These are phyloP conservation scores for Clavispora phyllophila DNA, from an alignment of 805 yeast species.

Conservation along the genomic window DNA sequence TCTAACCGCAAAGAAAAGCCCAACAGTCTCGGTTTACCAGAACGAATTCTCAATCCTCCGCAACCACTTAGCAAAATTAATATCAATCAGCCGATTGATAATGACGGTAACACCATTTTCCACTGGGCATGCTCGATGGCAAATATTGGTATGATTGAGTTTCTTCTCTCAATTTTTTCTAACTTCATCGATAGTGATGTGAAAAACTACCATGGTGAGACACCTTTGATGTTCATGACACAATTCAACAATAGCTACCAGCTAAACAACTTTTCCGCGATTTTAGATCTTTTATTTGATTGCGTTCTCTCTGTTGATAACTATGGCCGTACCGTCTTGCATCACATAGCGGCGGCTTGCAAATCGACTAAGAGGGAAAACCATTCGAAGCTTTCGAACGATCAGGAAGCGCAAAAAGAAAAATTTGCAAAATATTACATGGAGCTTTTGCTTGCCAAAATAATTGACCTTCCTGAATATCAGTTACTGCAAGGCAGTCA, in stretches of 20 bases:
- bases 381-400: slow-evolving; percentile 1
- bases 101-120: slow-evolving; percentile 85
- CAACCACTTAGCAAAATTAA: slow-evolving; percentile 48
- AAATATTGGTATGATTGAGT: slow-evolving; percentile 60
- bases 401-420: slow-evolving; percentile 20
- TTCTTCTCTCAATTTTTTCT: slow-evolving; percentile 55
- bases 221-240: slow-evolving; percentile 56
- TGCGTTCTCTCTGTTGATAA: slow-evolving; percentile 34
- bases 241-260: slow-evolving; percentile 37
- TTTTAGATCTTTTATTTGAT: slow-evolving; percentile 32
- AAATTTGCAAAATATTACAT: slow-evolving; percentile 35
- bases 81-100: slow-evolving; percentile 86
- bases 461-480: slow-evolving; percentile 26
- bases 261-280: slow-evolving; percentile 31
- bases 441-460: slow-evolving; percentile 31
- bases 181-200: slow-evolving; percentile 64
- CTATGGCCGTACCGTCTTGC: slow-evolving; percentile 37
- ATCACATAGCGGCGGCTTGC: slow-evolving; percentile 34
- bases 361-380: slow-evolving; percentile 8
- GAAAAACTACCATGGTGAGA: slow-evolving; percentile 81
- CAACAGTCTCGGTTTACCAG: slow-evolving; percentile 20
- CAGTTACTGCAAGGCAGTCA: slow-evolving; percentile 14
- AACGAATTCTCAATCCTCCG: slow-evolving; percentile 52
- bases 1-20: slow-evolving; percentile 7
- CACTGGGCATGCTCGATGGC: slow-evolving; percentile 97